Conservation (phyloP, 495 filamentous ascomycete genomes). For the Aspergillus homomorphus region DNA sequence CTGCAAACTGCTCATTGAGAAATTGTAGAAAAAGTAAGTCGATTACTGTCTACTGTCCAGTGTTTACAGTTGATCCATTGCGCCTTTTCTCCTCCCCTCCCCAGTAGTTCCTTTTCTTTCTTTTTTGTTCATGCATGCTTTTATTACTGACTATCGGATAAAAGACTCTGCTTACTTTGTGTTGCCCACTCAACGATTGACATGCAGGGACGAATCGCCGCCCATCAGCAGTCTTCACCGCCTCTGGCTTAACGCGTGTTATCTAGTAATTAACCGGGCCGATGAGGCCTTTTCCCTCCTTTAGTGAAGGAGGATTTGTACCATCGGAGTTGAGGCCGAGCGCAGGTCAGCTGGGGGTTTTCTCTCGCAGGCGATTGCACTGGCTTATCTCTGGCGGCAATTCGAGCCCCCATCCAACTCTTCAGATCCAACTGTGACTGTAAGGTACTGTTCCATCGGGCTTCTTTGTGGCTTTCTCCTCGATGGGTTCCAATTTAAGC, state of each 20-base stretch:
- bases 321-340: slow-evolving; percentile 14
- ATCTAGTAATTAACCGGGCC: slow-evolving; percentile 11
- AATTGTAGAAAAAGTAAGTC: slow-evolving; percentile 13
- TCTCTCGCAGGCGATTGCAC: neutral
- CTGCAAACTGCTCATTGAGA: slow-evolving; percentile 7
- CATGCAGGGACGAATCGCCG: neutral
- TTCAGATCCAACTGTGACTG: neutral
- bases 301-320: no score
- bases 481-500: neutral
- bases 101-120: slow-evolving; percentile 4
- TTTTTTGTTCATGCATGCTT: slow-evolving; percentile 15
- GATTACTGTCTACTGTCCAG: slow-evolving; percentile 9
- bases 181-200: neutral
- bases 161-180: slow-evolving; percentile 9
- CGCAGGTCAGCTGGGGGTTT: neutral
- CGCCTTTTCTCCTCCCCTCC: neutral
- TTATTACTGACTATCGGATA: slow-evolving; percentile 12
- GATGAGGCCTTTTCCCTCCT: slow-evolving; percentile 1
- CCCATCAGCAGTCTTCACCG: slow-evolving; percentile 13
- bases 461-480: neutral
- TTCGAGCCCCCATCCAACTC: neutral
- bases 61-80: neutral
- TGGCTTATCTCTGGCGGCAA: slow-evolving; percentile 7
- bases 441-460: neutral
- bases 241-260: slow-evolving; percentile 15